These are phyloP conservation scores for Mycena maculata DNA, from an alignment of 768 basidiomycete genomes.

Conservation along the genomic window DNA sequence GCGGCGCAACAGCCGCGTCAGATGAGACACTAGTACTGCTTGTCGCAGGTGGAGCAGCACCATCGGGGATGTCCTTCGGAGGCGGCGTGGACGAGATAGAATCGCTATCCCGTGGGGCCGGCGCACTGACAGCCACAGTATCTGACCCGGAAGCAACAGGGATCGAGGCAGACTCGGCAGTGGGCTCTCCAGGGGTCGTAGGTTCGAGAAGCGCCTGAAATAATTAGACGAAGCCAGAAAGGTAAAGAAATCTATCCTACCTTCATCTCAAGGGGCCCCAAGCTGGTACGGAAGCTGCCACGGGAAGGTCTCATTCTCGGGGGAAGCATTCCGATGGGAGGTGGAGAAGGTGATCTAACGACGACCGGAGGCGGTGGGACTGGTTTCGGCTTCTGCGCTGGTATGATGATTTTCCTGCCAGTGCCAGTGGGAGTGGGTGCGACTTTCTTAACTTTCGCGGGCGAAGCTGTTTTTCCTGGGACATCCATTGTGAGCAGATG, in stretches of 20 bases:
- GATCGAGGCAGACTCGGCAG: background rate
- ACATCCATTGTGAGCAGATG: background rate
- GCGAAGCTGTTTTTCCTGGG: slow-evolving; percentile 23
- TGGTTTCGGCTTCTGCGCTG: slow-evolving; percentile 27
- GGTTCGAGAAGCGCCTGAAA: slow-evolving; percentile 8
- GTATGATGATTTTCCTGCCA: slow-evolving; percentile 25
- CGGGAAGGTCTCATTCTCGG: slow-evolving; percentile 31
- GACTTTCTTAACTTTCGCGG: slow-evolving; percentile 27
- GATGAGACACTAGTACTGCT: background rate
- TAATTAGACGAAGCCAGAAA: background rate
- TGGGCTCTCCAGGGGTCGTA: background rate
- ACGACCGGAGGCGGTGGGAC: slow-evolving; percentile 3
- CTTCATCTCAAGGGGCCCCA: slow-evolving; percentile 22
- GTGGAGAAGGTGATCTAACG: slow-evolving; percentile 27
- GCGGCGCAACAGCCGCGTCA: background rate
- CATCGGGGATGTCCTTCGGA: background rate
- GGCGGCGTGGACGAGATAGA: slow-evolving; percentile 15
- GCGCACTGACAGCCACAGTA: background rate
- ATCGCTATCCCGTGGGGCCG: background rate
- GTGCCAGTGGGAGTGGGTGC: too few relatives aligned
- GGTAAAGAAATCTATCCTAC: slow-evolving; percentile 2
- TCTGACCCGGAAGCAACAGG: background rate
- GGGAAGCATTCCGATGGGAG: slow-evolving; percentile 31
- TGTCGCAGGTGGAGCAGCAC: background rate
- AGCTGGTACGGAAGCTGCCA: slow-evolving; percentile 19